Conservation (phyloP, 169 alveolate species). For the Eimeria sp. region DNA sequence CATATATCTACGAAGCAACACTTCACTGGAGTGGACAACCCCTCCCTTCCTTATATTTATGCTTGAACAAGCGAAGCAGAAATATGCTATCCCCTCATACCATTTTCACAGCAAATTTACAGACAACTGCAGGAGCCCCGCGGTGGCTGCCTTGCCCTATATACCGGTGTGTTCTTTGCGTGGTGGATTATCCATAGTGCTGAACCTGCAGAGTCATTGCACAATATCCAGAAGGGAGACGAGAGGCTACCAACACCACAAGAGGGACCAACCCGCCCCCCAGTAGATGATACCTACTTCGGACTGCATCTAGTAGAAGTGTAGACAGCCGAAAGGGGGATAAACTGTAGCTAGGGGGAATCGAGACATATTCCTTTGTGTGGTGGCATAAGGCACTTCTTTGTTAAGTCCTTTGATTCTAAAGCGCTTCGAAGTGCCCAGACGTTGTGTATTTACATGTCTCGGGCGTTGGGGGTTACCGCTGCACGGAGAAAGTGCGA, state of each 20-base stretch:
- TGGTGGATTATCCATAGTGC: neutral
- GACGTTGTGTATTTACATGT: neutral
- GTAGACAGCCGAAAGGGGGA: neutral
- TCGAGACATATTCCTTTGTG: neutral
- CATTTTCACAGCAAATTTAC: neutral
- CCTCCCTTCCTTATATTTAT: neutral
- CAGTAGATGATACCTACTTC: neutral
- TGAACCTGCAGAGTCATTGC: neutral
- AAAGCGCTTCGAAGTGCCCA: neutral
- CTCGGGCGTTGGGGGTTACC: constrained; percentile 26
- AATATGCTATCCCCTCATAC: neutral
- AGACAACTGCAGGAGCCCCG: neutral
- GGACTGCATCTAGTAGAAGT: neutral
- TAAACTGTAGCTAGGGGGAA: neutral
- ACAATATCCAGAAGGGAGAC: neutral
- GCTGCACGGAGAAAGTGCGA: neutral
- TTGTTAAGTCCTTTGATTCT: neutral
- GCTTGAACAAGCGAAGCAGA: neutral
- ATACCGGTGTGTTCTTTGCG: neutral
- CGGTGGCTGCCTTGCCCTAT: neutral
- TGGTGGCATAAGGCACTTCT: neutral
- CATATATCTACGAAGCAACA: no score
- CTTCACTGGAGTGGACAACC: neutral
- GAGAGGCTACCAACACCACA: neutral
- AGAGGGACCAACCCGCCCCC: neutral